Base-by-base conservation (phyloP, 2,329 filamentous ascomycete species). In the Aspergillus sp. region DNA sequence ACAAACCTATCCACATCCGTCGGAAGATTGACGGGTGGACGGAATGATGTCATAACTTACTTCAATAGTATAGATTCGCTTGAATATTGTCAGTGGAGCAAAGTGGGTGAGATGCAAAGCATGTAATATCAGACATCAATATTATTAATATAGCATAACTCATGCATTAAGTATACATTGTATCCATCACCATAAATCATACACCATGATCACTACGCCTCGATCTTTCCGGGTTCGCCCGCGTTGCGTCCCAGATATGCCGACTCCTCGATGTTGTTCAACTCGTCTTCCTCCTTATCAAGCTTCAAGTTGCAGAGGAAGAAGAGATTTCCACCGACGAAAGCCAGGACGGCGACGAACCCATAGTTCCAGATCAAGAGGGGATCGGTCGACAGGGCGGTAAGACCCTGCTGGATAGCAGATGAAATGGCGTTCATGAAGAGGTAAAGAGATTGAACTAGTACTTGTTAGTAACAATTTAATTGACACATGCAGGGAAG, bases 311-410 rank as follows among this genome's bases (percentile, higher is more conserved):
- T 90, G 68, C 82, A 84, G 66, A 88, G 73, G 85, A 88, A 92
- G 78, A 92, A 92, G 5, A 80, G 76, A 4, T 82, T 65, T 19
- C 89, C 89, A 45, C 87, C 89, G 12, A 88, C 58, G 36, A 85
- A 82, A 1, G 89, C 82, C 51, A 91, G 79, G 55, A 86, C 76
- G 8, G 88, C 86, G 28, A 90, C 83, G 25, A 81, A 76, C 12
- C 81, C 84, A 74, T 92, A 93, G 78, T 92, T 91, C 88, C 89
- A 91, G 15, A 90, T 83, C 36, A 91, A 80, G 19, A 89, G 76
- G 1, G 89, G 89, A 70, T 91, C 87, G 8, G 78, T 80, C 0
- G 85, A 84, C 2, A 91, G 78, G 0, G 84, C 79, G 7, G 85
- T 84, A 53, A 90, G 84, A 1, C 87, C 89, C 77, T 91, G 86